These are phyloP conservation scores for Thelonectria blattea DNA, from an alignment of 2,329 filamentous ascomycete genomes.

Conservation along the genomic window DNA sequence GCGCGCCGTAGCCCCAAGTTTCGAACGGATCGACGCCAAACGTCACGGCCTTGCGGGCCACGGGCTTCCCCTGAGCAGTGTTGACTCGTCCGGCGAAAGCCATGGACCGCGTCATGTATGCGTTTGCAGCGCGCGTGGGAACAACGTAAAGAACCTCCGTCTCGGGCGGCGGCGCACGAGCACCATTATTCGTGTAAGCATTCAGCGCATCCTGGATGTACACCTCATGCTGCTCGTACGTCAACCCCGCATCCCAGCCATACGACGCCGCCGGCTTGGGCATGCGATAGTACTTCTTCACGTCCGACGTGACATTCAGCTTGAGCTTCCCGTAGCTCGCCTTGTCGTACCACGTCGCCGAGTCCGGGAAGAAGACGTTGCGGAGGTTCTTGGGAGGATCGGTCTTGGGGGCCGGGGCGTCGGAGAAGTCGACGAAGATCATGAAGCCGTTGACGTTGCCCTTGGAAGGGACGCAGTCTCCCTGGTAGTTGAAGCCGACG, in stretches of 20 bases:
- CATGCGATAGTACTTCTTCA: slow-evolving; percentile 37
- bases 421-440: slow-evolving; percentile 47
- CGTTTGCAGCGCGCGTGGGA: slow-evolving; percentile 13
- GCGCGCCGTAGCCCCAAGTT: slow-evolving; percentile 42
- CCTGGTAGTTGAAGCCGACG: slow-evolving; percentile 38
- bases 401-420: slow-evolving; percentile 28
- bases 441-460: slow-evolving; percentile 42
- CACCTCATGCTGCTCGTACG: slow-evolving; percentile 1
- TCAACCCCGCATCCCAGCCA: slow-evolving; percentile 15
- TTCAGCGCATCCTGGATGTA: slow-evolving; percentile 29
- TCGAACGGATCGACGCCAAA: slow-evolving; percentile 42
- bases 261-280: slow-evolving; percentile 36
- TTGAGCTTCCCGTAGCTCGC: slow-evolving; percentile 34
- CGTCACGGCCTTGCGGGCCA: slow-evolving; percentile 42
- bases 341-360: slow-evolving; percentile 31
- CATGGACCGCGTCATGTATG: slow-evolving; percentile 16
- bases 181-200: slow-evolving; percentile 17
- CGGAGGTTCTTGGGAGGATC: slow-evolving; percentile 34
- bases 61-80: slow-evolving; percentile 37
- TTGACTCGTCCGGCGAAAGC: not conserved
- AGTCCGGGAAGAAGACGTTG: slow-evolving; percentile 21
- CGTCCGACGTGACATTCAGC: slow-evolving; percentile 34
- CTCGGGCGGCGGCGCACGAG: slow-evolving; percentile 1
- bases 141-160: slow-evolving; percentile 28
- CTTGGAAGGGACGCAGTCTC: slow-evolving; percentile 41